A percentile compares a stretch with the other conserved stretches of the same genome.
Evolutionary conservation across 352 stramenopile genomes (phyloP).

Genomic region (Phytophthora citricola): DNA sequence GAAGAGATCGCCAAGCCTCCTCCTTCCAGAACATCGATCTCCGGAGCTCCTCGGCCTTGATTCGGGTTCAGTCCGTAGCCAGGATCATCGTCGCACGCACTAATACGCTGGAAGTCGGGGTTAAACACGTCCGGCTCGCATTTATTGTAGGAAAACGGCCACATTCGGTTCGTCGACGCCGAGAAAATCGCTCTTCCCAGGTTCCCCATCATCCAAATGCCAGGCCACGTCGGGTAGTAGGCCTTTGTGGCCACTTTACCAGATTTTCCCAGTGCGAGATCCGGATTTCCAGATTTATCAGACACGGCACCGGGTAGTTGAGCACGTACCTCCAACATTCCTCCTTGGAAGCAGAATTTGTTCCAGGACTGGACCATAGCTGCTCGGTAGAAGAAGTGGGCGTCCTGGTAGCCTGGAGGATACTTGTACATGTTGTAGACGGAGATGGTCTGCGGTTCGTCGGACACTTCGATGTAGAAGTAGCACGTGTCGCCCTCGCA

Average conservation of each 20-base stretch:
- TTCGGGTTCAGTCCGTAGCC: conserved; percentile 90
- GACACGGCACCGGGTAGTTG: conserved; percentile 89
- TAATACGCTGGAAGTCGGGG: conserved; percentile 51
- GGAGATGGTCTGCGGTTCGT: conserved; percentile 49
- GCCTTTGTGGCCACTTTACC: conserved; percentile 61
- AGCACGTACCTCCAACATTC: conserved; percentile 89
- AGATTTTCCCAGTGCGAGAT: conserved; percentile 41
- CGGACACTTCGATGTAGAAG: conserved; percentile 61
- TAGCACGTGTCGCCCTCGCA: conserved; percentile 66
- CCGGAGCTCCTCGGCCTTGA: conserved; percentile 86
- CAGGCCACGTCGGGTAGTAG: conserved; percentile 87
- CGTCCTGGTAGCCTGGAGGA: conserved; percentile 53
- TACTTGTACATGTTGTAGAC: conserved; percentile 69
- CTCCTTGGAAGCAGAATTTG: conserved; percentile 94
- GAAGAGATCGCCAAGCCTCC: conserved; percentile 83
- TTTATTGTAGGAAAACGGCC: conserved; percentile 94
- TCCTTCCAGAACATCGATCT: conserved; percentile 95
- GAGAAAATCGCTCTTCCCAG: conserved; percentile 93
- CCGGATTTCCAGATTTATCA: conserved; percentile 51
- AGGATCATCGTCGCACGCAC: conserved; percentile 87
- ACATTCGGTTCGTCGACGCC: conserved; percentile 90
- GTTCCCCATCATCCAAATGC: conserved; percentile 95
- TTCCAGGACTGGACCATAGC: conserved; percentile 93
- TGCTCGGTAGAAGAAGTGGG: conserved; percentile 57
- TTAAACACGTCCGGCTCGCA: conserved; percentile 73